phyloP scores from a whole-genome alignment of 1,284 basidiomycete genomes.

The Apiotrichum porosum region DNA sequence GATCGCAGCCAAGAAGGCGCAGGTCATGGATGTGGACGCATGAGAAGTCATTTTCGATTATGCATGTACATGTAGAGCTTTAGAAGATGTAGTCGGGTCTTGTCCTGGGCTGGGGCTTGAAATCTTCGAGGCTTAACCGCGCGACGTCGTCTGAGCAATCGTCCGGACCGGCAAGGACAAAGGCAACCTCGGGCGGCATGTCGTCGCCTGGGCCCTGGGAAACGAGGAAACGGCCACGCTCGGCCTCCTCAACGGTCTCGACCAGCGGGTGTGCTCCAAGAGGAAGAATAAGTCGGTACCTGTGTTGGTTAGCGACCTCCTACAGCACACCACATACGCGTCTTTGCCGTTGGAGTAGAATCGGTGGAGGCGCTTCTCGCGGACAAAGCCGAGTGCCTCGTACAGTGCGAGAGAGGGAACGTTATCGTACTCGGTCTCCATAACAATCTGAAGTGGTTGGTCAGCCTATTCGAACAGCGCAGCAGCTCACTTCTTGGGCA shows the following conservation, averaged over 20 bases:
- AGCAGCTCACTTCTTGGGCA: constrained; percentile 69
- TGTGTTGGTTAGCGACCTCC: no score
- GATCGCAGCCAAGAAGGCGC: constrained; percentile 1
- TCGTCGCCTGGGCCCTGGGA: not conserved
- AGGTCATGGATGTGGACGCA: not conserved
- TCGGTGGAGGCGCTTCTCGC: constrained; percentile 87
- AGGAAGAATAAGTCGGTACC: constrained; percentile 36
- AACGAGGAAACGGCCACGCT: constrained; percentile 19
- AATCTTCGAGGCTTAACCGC: constrained; percentile 1
- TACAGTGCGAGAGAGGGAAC: constrained; percentile 78
- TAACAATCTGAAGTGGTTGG: constrained; percentile 69
- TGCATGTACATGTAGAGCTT: not conserved
- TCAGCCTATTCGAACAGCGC: not conserved
- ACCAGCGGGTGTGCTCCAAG: constrained; percentile 18
- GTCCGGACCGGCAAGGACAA: constrained; percentile 3
- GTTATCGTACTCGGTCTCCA: constrained; percentile 98
- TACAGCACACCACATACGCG: constrained; percentile 38
- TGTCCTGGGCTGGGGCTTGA: not conserved
- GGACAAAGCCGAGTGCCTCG: constrained; percentile 85
- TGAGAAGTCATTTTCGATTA: not conserved
- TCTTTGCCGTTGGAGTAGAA: constrained; percentile 81
- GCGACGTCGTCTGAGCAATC: not conserved
- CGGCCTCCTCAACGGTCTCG: constrained; percentile 26
- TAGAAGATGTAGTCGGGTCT: constrained; percentile 13
- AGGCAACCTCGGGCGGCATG: constrained; percentile 1